Evolutionary conservation across 2,329 filamentous ascomycete genomes (phyloP).

Genomic region (Coleophoma crateriformis): DNA sequence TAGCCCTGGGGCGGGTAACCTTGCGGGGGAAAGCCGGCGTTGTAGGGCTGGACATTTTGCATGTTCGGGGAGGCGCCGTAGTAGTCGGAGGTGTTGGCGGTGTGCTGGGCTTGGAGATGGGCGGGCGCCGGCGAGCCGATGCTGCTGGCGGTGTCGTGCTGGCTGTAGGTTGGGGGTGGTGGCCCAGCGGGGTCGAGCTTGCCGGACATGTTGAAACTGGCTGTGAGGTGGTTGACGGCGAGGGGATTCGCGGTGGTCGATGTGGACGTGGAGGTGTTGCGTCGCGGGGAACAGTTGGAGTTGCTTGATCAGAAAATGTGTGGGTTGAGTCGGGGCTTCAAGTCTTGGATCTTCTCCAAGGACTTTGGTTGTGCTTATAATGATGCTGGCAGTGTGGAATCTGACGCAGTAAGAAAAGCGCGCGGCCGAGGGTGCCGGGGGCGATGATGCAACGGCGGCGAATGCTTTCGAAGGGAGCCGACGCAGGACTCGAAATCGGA

Average conservation of each 20-base stretch:
- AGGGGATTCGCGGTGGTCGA: background rate
- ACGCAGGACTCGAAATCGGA: no score
- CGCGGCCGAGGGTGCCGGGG: no score
- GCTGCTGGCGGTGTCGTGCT: slow-evolving; percentile 2
- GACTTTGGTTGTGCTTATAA: no score
- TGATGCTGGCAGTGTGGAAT: no score
- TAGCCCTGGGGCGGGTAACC: background rate
- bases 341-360: no score
- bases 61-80: slow-evolving; percentile 11
- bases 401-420: no score
- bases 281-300: no score
- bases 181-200: slow-evolving; percentile 13
- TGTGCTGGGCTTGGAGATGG: slow-evolving; percentile 9
- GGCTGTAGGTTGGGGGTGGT: slow-evolving; percentile 18
- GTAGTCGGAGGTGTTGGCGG: slow-evolving; percentile 10
- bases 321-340: background rate
- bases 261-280: background rate
- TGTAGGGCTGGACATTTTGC: slow-evolving; percentile 3
- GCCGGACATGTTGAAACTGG: slow-evolving; percentile 5
- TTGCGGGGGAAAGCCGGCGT: slow-evolving; percentile 6
- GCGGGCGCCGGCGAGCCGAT: slow-evolving; percentile 12
- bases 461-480: no score
- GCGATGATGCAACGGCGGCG: no score
- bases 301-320: no score
- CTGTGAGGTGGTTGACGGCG: background rate